Evolutionary conservation across 2,329 filamentous ascomycete genomes (phyloP).

Genomic region (Bipolaris cookei): DNA sequence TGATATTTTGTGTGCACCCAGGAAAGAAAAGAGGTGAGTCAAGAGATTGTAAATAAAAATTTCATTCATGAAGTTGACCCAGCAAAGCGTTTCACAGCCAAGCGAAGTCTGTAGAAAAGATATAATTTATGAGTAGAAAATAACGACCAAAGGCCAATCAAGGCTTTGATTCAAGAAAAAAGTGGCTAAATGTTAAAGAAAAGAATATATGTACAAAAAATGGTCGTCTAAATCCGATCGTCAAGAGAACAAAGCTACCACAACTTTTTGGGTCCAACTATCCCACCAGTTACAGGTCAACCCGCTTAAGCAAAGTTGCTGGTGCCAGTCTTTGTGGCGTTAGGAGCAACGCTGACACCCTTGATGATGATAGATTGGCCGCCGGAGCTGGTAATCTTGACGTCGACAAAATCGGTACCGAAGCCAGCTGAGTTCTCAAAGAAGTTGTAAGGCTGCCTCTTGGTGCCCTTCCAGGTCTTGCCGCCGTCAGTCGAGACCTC

Average conservation of each 20-base stretch:
- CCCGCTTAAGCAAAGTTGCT: conserved; percentile 40
- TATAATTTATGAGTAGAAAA: not conserved
- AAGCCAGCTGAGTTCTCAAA: conserved; percentile 67
- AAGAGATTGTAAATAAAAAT: too few relatives aligned
- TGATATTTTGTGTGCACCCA: too few relatives aligned
- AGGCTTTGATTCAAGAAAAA: not conserved
- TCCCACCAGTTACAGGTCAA: not conserved
- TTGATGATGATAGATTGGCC: conserved; percentile 61
- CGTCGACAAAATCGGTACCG: conserved; percentile 60
- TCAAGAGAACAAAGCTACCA: not conserved
- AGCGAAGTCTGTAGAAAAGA: not conserved
- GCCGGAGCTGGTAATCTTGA: conserved; percentile 62
- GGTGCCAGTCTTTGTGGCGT: conserved; percentile 32
- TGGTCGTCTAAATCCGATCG: not conserved
- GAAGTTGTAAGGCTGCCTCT: conserved; percentile 61
- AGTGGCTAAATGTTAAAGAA: not conserved
- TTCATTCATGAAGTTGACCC: too few relatives aligned
- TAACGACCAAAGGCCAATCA: not conserved
- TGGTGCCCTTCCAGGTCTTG: conserved; percentile 63
- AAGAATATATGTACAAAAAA: not conserved
- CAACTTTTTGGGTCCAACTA: not conserved
- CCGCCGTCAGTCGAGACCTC: conserved; percentile 68
- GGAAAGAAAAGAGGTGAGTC: too few relatives aligned
- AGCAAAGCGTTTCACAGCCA: not conserved
- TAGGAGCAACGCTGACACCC: conserved; percentile 54